phyloP scores from a whole-genome alignment of 2,329 filamentous ascomycete genomes.

The Fusarium sp. region DNA sequence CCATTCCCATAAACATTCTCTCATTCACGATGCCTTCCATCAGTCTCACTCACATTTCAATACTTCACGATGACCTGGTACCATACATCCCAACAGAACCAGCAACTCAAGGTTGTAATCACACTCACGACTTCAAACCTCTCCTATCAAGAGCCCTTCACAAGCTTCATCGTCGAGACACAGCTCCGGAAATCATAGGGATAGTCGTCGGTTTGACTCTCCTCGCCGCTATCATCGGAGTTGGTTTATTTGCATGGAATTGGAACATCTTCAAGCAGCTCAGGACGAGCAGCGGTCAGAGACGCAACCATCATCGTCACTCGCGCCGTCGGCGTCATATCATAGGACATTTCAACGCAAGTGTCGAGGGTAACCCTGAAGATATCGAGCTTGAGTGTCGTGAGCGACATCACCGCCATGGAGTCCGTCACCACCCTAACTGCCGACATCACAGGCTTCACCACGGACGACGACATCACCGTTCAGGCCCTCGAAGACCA shows the following conservation, averaged over 20 bases:
- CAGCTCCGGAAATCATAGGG: slow-evolving; percentile 9
- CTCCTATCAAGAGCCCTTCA: background rate
- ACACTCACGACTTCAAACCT: background rate
- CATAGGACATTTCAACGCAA: background rate
- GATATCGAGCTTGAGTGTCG: background rate
- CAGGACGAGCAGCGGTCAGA: background rate
- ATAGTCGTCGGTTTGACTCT: slow-evolving; percentile 21
- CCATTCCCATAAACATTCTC: background rate
- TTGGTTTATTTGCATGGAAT: slow-evolving; percentile 18
- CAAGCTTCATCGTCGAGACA: slow-evolving; percentile 10
- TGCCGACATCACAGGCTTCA: slow-evolving; percentile 16
- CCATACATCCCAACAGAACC: background rate
- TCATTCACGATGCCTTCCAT: slow-evolving; percentile 17
- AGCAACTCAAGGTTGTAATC: no score
- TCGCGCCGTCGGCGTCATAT: background rate
- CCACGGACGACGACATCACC: background rate
- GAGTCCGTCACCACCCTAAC: background rate
- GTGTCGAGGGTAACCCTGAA: background rate
- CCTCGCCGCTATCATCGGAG: slow-evolving; percentile 6
- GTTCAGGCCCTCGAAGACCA: slow-evolving; percentile 3
- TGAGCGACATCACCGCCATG: background rate
- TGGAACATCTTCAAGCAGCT: slow-evolving; percentile 2
- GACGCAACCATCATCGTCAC: background rate
- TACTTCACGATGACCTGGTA: background rate
- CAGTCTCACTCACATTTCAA: background rate